Percentiles rank a stretch among this genome's conserved stretches.
Evolutionary conservation across 176 grass and related monocot species (phyloP).

Genomic region (Bonia amplexicaulis): DNA sequence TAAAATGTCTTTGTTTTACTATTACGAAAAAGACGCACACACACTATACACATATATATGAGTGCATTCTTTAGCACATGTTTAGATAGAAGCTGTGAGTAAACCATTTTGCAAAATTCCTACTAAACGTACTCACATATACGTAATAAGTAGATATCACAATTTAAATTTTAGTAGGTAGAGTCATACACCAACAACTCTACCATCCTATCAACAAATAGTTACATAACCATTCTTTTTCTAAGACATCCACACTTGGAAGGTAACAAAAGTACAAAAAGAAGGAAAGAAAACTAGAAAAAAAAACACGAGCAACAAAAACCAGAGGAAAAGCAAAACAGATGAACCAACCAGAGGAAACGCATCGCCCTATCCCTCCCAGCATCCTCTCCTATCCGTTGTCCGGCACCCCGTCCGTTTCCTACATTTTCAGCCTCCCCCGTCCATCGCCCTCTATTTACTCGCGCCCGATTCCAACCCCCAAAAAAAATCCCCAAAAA

Average conservation of each 20-base stretch:
- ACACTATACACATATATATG: too few relatives aligned
- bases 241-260: background rate
- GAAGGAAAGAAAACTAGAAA: background rate
- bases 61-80: too few relatives aligned
- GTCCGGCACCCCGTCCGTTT: constrained; percentile 26
- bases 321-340: background rate
- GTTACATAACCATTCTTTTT: background rate
- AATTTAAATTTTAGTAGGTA: too few relatives aligned
- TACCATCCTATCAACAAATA: too few relatives aligned
- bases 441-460: constrained; percentile 11
- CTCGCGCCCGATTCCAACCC: background rate
- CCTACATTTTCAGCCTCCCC: constrained; percentile 37
- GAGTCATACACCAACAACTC: too few relatives aligned
- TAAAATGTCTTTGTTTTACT: too few relatives aligned
- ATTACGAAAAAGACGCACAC: too few relatives aligned
- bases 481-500: background rate
- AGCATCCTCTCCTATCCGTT: background rate
- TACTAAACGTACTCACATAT: too few relatives aligned
- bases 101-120: too few relatives aligned
- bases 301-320: constrained; percentile 3
- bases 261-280: background rate
- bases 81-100: too few relatives aligned
- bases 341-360: constrained; percentile 3
- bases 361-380: background rate
- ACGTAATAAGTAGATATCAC: too few relatives aligned